Conservation (phyloP, 768 basidiomycete species). For the Naganishia vaughanmartiniae region DNA sequence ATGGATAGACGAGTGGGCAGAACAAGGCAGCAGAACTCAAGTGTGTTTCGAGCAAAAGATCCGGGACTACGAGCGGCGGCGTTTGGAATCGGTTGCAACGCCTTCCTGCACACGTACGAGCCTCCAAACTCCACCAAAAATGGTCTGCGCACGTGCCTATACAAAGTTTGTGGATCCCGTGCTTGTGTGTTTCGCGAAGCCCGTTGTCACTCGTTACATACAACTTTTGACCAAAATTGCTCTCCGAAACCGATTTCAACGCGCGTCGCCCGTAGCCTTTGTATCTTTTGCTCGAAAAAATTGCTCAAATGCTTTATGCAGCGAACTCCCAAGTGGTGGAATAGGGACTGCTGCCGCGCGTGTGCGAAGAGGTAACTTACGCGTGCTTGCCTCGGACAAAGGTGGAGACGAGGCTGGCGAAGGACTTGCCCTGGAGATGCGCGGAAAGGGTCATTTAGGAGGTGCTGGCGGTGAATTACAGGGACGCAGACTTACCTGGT, state of each 20-base stretch:
- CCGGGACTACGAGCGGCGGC: slow-evolving; percentile 4
- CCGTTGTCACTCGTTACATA: slow-evolving; percentile 6
- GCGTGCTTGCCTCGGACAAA: slow-evolving; percentile 38
- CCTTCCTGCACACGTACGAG: background rate
- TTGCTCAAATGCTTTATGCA: background rate
- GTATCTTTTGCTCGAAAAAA: slow-evolving; percentile 15
- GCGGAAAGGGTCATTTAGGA: background rate
- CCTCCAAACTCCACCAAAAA: background rate
- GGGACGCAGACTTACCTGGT: slow-evolving; percentile 34
- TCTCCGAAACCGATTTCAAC: background rate
- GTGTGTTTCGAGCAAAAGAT: slow-evolving; percentile 10
- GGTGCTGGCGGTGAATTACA: too few species aligned
- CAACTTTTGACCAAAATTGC: slow-evolving; percentile 8
- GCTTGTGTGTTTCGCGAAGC: background rate
- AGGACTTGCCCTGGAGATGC: slow-evolving; percentile 35
- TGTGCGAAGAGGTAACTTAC: slow-evolving; percentile 13
- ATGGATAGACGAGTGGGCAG: background rate
- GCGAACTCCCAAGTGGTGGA: background rate
- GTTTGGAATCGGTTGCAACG: slow-evolving; percentile 1
- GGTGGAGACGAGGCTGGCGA: slow-evolving; percentile 39
- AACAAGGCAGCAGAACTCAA: background rate
- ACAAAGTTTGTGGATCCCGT: slow-evolving; percentile 5
- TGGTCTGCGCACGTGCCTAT: background rate
- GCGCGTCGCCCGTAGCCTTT: slow-evolving; percentile 8
- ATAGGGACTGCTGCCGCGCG: background rate